Evolutionary conservation across 2,329 filamentous ascomycete species (phyloP), one percentile per base, ranked within the genome.

Genomic region (Fusarium lyarnte): DNA sequence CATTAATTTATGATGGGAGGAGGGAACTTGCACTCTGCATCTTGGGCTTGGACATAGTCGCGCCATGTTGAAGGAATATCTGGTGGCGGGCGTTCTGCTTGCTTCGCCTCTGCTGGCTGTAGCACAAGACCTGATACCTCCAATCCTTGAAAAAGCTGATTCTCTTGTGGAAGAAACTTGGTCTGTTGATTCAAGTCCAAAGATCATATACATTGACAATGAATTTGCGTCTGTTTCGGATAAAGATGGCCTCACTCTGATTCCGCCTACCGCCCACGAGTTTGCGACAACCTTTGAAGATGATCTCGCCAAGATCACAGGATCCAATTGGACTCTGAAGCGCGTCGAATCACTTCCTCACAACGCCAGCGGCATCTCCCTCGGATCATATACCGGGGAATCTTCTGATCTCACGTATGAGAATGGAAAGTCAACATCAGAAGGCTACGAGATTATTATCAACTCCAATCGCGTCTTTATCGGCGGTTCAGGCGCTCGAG

Each of bases 241-340:
- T 4, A n/a, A 38, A 5, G 52, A 69, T n/a, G 58, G 58, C 0
- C 9, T 69, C 0, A 59, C 36, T 9, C 3, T 69, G 5, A 69
- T 69, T 21, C 66, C 66, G 0, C 66, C 66, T 3, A 65, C 66
- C 3, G 65, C 66, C 5, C 21, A 49, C 8, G 58, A 65, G 6
- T 69, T 69, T 10, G 65, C 66, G 3, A 41, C 46, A 2, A 58
- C 52, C 4, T 69, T 69, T 49, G 52, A 25, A 14, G 23, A 69
- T 38, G 66, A 69, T n/a, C 58, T 69, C 1, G 8, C 25, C 4
- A 23, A 65, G 9, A 31, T 69, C 1, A 69, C 58, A 9, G 58
- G 66, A 1, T 29, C 33, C 8, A 69, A 65, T 11, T 69, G 66
- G 66, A 69, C 65, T 0, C 13, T 69, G 11, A 69, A 69, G 4